Evolutionary conservation across 208 protist genomes (phyloP), one percentile per base, ranked within the genome.

Genomic region (Leishmania amazonensis): DNA sequence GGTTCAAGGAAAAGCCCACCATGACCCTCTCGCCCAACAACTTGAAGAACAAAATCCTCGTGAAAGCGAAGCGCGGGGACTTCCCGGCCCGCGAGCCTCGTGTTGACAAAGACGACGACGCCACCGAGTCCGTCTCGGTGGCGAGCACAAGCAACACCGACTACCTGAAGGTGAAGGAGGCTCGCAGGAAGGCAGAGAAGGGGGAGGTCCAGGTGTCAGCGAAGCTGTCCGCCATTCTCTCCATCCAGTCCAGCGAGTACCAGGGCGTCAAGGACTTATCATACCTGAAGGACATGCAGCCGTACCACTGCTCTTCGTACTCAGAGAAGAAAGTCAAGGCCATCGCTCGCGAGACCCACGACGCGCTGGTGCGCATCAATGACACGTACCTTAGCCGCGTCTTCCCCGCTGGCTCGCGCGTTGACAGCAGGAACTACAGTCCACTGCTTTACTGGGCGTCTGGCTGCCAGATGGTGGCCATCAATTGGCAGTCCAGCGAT

Each of bases 391-490:
- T 99, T 42, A 89, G 88, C 53, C 95, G 98, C 65, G 90, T 98
- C 49, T 99, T 99, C 87, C 99, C 98, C 45, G 87, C 83, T 54
- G 97, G 97, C 68, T 91, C 90, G 17, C 92, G 98, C 73, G 85
- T 99, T 81, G 86, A 93, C 79, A 97, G 92, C 67, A 95, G 85
- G 83, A 99, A 99, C 89, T 99, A 98, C 80, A 80, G 97, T 78
- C 97, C 97, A 17, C 81, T 90, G 21, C 70, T 88, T 31, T 84
- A 89, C 71, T 99, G 94, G 95, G 90, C 88, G 75, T 74, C 49
- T 40, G 97, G 98, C 2, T 96, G 86, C 79, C 97, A 99, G 80
- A 73, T 99, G 4, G 94, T 96, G 28, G 97, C 97, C n/a, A 79
- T 99, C 15, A 99, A 99, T 90, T 98, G 90, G 85, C 98, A 99